Conservation (phyloP, 2,329 filamentous ascomycete genomes). For the Pseudocercospora musae region DNA sequence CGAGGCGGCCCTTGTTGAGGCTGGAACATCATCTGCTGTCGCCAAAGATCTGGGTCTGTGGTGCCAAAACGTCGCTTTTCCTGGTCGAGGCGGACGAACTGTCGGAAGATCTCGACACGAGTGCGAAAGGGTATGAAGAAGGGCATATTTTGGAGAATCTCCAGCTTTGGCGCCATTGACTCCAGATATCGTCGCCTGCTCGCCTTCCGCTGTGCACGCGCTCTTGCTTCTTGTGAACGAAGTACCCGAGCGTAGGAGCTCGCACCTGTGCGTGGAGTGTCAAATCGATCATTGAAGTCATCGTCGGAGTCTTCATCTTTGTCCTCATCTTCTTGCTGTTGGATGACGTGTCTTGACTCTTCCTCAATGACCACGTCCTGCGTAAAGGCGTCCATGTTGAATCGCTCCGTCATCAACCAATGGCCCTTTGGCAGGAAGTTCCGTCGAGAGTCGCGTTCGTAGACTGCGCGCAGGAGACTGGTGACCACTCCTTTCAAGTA, state of each 20-base stretch:
- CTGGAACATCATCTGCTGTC: slow-evolving; percentile 46
- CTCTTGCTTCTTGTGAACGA: slow-evolving; percentile 54
- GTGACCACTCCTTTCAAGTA: slow-evolving; percentile 79
- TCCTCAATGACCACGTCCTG: slow-evolving; percentile 84
- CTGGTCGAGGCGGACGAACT: slow-evolving; percentile 87
- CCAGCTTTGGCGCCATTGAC: slow-evolving; percentile 77
- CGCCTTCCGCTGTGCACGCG: slow-evolving; percentile 62
- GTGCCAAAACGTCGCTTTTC: slow-evolving; percentile 63
- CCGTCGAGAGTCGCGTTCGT: slow-evolving; percentile 87
- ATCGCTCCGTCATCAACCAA: slow-evolving; percentile 87
- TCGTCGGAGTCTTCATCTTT: slow-evolving; percentile 46
- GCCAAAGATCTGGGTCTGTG: slow-evolving; percentile 72
- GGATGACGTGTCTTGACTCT: slow-evolving; percentile 67
- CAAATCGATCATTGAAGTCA: slow-evolving; percentile 2
- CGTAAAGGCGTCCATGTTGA: slow-evolving; percentile 85
- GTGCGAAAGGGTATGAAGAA: slow-evolving; percentile 94
- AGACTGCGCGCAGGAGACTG: slow-evolving; percentile 77
- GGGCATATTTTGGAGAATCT: slow-evolving; percentile 92
- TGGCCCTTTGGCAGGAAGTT: slow-evolving; percentile 78
- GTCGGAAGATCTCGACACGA: slow-evolving; percentile 84
- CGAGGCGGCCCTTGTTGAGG: slow-evolving; percentile 31
- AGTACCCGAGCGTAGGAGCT: slow-evolving; percentile 18
- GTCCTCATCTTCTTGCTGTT: slow-evolving; percentile 61
- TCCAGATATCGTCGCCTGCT: slow-evolving; percentile 71
- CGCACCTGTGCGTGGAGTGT: slow-evolving; percentile 30